Base-by-base conservation (phyloP, 2,329 filamentous ascomycete genomes). In the Colletotrichum sp. region DNA sequence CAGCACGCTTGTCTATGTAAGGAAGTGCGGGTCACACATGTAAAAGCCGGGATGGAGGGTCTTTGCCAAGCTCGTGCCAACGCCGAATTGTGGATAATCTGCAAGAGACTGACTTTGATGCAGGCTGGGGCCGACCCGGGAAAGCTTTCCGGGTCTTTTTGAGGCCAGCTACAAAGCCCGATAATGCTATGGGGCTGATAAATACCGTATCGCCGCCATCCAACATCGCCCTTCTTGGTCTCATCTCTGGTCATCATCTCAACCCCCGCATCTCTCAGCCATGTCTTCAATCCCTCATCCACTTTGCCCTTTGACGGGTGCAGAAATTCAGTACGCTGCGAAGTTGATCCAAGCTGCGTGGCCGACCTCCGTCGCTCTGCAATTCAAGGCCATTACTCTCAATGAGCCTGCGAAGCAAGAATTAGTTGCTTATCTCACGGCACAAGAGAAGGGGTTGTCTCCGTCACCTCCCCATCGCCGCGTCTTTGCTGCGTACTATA, bases 301-400 rank as follows among this genome's bases (percentile, higher is more conserved):
- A 13, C 87, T 93, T 68, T 90, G 90, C 7, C 92, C 92, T 39
- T 85, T 93, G 57, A 89, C 87, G 32, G 86, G 86, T n/a, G 80
- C 83, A 26, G 92, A 94, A 81, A 92, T 94, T 77, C 84, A 84
- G 16, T 83, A 86, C 60, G 87, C 88, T 32, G 85, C 89, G 8
- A 79, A 82, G 3, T 83, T 92, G 36, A 85, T 93, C 77, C 87
- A 84, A 73, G 81, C 83, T 63, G 84, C 87, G 71, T 93, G 92
- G 90, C 92, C 91, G 1, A 83, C 85, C 14, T 86, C 87, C 28
- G 89, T 88, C 4, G 86, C 90, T 34, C 81, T 93, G 59, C 90
- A 92, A 68, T 94, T 92, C 87, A 93, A 93, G 82, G 85, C 86
- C 59, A 86, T 93, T 30, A 93, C 88, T n/a, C 83, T 92, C n/a